Evolutionary conservation across 768 basidiomycete species (phyloP), one percentile per base, ranked within the genome.

Genomic region (Leccinum sublutescens): DNA sequence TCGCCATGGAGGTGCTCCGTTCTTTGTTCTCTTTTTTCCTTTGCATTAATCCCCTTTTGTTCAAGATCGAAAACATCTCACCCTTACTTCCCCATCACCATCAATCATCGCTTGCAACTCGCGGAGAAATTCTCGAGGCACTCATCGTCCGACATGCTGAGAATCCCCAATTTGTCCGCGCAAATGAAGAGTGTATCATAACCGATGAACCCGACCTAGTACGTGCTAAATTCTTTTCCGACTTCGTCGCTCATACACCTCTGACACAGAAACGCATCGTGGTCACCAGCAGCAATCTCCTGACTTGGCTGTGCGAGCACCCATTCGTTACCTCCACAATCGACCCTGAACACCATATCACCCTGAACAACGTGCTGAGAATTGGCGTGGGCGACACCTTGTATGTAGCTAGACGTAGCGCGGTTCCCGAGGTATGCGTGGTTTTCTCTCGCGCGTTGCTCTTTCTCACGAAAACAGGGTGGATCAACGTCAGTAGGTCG

Each of bases 401-500:
- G 33, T 89, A 82, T 81, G 70, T 90, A 29, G 72, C 82, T 52
- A 77, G 70, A 66, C 82, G 88, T 60, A 71, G 75, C 60, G 77
- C 76, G 58, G 65, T 73, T 56, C 79, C 82, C 54, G 82, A 83
- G 78, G 88, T 87, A 72, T 59, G 77, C 54, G 55, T 66, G 57
- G 40, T 51, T 57, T 55, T 29, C 61, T 19, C 51, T 34, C 21
- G 31, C 55, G 34, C 48, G 48, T 58, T 29, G 11, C 54, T 25
- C 38, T 34, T 59, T 62, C 69, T 73, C 63, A 74, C 62, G 57
- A 50, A 45, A 59, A 49, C 72, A 96, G 92, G 93, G 94, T 64
- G 92, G 91, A 55, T 93, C 90, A 66, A 95, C 94, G 2, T 77
- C 84, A 7, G 78, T 98, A 52, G 95, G 95, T 48, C 81, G 83